phyloP scores from a whole-genome alignment of 1,284 basidiomycete species.

The Polyporus tsugae region DNA sequence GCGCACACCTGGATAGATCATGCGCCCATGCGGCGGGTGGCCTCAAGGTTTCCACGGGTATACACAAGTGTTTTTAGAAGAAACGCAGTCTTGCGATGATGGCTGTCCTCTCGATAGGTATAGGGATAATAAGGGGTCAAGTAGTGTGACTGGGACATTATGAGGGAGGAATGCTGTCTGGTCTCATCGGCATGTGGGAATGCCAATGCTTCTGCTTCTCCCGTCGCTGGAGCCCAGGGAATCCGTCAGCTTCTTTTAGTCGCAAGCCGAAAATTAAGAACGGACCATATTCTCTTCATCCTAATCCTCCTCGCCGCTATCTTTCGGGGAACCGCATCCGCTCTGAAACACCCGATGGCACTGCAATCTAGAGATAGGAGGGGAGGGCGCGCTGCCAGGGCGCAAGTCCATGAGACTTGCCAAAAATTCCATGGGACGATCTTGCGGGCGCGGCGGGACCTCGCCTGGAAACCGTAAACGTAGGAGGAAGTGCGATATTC shows the following conservation, averaged over 20 bases:
- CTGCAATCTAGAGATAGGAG: not conserved
- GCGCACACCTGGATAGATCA: not conserved
- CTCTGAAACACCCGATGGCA: not conserved
- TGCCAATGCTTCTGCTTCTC: slow-evolving; percentile 9
- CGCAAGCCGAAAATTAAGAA: slow-evolving; percentile 9
- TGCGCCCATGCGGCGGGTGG: slow-evolving; percentile 2
- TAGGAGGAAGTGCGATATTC: slow-evolving; percentile 9
- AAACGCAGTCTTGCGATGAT: not conserved
- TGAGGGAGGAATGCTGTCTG: not conserved
- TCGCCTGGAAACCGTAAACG: not conserved
- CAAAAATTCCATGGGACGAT: not conserved
- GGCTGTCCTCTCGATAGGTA: not conserved
- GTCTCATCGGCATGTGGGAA: slow-evolving; percentile 18
- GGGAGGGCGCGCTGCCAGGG: not conserved
- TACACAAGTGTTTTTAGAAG: not conserved
- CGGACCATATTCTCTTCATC: not conserved
- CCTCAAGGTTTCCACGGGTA: not conserved
- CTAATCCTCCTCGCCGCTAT: not conserved
- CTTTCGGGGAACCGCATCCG: not conserved
- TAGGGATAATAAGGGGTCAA: not conserved
- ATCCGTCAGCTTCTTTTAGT: slow-evolving; percentile 14
- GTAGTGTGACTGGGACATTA: not conserved
- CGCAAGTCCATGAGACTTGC: not conserved
- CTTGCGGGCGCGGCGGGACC: slow-evolving; percentile 7
- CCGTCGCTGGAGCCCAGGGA: slow-evolving; percentile 10